Evolutionary conservation across 192 early-diverging fungal species (phyloP), one percentile per base, ranked within the genome.

Genomic region (Coemansia sp.): DNA sequence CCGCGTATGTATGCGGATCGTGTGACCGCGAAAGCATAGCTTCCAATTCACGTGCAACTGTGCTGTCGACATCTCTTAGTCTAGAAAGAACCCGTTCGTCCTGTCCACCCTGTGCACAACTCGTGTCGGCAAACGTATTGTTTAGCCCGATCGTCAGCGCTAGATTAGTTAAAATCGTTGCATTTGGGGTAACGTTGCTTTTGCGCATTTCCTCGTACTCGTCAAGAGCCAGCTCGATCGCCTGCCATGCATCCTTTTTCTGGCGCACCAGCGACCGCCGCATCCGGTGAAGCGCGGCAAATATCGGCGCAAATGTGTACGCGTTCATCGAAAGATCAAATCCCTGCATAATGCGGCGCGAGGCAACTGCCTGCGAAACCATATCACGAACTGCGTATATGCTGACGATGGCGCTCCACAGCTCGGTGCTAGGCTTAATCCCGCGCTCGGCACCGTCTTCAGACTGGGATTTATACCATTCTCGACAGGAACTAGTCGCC

Each of bases 391-490:
- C 37, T 1, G 71, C 76, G 48, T 78, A 78, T 10, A 53, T 43
- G 62, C 49, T 69, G 45, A 78, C 54, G 20, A 78, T 59, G 9
- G 61, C 66, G 43, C 60, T 53, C 76, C 76, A 78, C 24, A 78
- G 71, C 52, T 73, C 54, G 3, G 57, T 41, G 11, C 62, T 73
- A 1, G 70, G 76, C 56, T 41, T 19, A 8, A 78, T 51, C 1
- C 66, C 72, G 9, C 29, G 38, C 3, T 41, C 27, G 13, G 45
- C 37, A 6, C 29, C 9, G 1, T 35, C 54, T 8, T 45, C 51
- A 19, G 41, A 10, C 20, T 64, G 62, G 19, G 50, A 55, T 19
- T 58, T 43, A 47, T 50, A 47, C 76, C 71, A 73, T 20, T n/a
- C 41, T 11, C 55, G 62, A 18, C 70, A 69, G 2, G 64, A 67